These are phyloP conservation scores for Chalciporus chontae DNA, from an alignment of 768 basidiomycete genomes.

Conservation along the genomic window DNA sequence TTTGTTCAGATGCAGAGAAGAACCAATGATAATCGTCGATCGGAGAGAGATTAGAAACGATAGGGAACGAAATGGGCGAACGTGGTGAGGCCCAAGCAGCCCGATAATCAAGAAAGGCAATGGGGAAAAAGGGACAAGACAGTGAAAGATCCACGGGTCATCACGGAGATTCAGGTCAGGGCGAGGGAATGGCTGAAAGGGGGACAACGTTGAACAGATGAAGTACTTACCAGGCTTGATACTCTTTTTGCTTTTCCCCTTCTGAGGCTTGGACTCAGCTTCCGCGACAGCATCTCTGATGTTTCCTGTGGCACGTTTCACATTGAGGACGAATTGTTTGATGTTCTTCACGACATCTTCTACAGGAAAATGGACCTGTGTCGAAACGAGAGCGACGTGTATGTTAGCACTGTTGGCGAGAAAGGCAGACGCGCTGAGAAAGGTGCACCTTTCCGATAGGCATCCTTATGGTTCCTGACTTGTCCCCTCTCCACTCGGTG, in stretches of 20 bases:
- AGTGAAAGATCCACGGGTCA: not conserved
- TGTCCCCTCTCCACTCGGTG: conserved; percentile 93
- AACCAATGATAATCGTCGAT: conserved; percentile 10
- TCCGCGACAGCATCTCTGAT: conserved; percentile 44
- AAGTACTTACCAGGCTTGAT: conserved; percentile 42
- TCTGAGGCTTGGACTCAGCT: conserved; percentile 39
- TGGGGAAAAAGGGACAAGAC: not conserved
- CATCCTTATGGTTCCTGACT: conserved; percentile 76
- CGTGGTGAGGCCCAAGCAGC: not conserved
- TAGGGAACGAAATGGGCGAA: not conserved
- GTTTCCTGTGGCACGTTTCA: conserved; percentile 74
- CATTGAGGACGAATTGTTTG: conserved; percentile 67
- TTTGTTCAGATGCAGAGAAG: not conserved
- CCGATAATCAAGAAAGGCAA: not conserved
- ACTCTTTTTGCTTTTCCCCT: conserved; percentile 34
- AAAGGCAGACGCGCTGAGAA: not conserved
- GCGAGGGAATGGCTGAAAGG: not conserved
- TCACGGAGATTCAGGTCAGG: not conserved
- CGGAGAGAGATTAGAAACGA: conserved; percentile 9
- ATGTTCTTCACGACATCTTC: conserved; percentile 79
- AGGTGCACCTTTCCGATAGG: conserved; percentile 70
- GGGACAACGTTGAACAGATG: not conserved
- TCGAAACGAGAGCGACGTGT: not conserved
- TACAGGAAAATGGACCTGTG: conserved; percentile 67
- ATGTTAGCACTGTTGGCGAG: not conserved